These are phyloP conservation scores for Ophiostoma sp. DNA, from an alignment of 2,329 filamentous ascomycete genomes.

Conservation along the genomic window DNA sequence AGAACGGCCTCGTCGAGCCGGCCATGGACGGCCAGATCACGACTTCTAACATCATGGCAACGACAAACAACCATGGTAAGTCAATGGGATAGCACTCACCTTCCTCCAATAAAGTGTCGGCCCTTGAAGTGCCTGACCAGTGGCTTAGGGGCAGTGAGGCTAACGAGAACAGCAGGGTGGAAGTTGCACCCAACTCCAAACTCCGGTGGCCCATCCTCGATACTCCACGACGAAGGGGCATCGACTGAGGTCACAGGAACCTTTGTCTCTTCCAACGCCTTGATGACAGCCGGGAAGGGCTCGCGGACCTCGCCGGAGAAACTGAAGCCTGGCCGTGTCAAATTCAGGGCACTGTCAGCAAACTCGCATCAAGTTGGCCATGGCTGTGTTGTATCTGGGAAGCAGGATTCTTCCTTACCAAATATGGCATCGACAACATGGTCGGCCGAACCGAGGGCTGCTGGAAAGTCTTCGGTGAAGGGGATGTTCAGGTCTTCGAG, in stretches of 20 bases:
- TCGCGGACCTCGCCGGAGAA: slow-evolving; percentile 92
- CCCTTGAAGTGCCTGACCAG: slow-evolving; percentile 80
- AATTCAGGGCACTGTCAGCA: background rate
- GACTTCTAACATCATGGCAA: background rate
- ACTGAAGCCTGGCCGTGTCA: slow-evolving; percentile 67
- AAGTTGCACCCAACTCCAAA: slow-evolving; percentile 78
- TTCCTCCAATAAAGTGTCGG: slow-evolving; percentile 86
- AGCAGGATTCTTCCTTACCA: slow-evolving; percentile 49
- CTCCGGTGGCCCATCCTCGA: slow-evolving; percentile 78
- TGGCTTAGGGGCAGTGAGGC: slow-evolving; percentile 90
- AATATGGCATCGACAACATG: slow-evolving; percentile 93
- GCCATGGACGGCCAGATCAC: background rate
- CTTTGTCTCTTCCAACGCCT: slow-evolving; percentile 68
- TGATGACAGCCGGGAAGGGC: slow-evolving; percentile 81
- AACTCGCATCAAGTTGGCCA: background rate
- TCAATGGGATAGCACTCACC: slow-evolving; percentile 49
- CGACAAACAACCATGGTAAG: background rate
- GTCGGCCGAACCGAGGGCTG: slow-evolving; percentile 67
- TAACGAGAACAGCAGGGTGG: slow-evolving; percentile 77
- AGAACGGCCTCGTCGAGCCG: background rate
- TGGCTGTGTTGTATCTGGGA: background rate
- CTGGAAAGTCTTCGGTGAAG: slow-evolving; percentile 77
- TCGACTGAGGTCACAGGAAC: slow-evolving; percentile 86
- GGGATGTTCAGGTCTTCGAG: slow-evolving; percentile 79
- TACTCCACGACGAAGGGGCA: slow-evolving; percentile 92